Evolutionary conservation across 352 stramenopile genomes (phyloP).

Genomic region (Phytophthora chlamydospora): DNA sequence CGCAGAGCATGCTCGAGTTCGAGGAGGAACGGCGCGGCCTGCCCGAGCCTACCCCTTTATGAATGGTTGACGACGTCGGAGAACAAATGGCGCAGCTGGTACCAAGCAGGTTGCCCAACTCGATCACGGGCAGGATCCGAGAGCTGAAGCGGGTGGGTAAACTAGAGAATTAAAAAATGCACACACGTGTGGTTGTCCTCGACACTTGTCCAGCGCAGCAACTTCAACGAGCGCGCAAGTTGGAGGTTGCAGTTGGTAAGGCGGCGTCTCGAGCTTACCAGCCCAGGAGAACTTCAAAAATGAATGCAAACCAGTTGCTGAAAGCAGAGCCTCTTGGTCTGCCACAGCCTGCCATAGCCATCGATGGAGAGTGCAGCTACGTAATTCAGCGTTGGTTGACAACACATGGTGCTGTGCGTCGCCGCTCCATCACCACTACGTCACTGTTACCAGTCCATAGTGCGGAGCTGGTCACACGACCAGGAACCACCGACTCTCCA

Average conservation of each 20-base stretch:
- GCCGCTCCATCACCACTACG: conserved; percentile 13
- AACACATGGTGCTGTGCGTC: conserved; percentile 19
- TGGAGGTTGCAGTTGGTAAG: no score
- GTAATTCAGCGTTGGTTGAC: conserved; percentile 1
- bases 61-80: conserved; percentile 9
- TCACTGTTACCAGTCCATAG: conserved; percentile 16
- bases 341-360: no score
- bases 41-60: conserved; percentile 24
- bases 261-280: no score
- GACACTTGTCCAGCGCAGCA: not conserved
- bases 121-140: not conserved
- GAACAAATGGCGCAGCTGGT: conserved; percentile 12
- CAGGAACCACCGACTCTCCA: no score
- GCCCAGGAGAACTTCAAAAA: no score
- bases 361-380: no score
- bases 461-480: conserved; percentile 9
- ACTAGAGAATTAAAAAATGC: conserved; percentile 31
- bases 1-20: conserved; percentile 66
- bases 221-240: conserved; percentile 4
- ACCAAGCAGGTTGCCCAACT: conserved; percentile 7
- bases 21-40: conserved; percentile 37
- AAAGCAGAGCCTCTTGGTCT: no score
- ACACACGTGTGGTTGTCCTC: conserved; percentile 16
- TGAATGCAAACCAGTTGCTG: no score
- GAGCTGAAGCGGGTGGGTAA: conserved; percentile 17